Base-by-base conservation (phyloP, 78 protist species). In the Diacronema lutheri region DNA sequence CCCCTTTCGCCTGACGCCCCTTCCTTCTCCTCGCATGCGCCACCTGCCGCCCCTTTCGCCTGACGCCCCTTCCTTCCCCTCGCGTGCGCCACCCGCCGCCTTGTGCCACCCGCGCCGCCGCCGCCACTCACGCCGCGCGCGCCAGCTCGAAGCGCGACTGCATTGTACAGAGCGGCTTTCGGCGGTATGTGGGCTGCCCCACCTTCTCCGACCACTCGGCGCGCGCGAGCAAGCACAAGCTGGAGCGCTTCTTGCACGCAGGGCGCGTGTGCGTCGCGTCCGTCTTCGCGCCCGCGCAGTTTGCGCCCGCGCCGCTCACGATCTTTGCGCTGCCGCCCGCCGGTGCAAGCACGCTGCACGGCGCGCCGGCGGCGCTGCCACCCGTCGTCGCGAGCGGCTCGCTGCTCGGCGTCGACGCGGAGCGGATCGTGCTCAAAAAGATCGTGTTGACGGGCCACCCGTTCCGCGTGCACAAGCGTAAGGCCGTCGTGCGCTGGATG, bases 371-470 rank as follows among this genome's bases (percentile, higher is more conserved):
- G 16, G 57, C 50, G 5, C 68, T 90, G 60, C 38, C n/a, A 33
- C 35, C 65, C 44, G 83, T 89, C 56, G 90, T 94, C 4, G 95
- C 94, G 80, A 72, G 90, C 6, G 97, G 97, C 44, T n/a, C 88
- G 31, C 92, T 92, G 83, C 68, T 41, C 55, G 0, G 31, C 38
- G 81, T 74, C 40, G 78, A 98, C 78, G 98, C 99, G 38, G 95
- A 97, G 84, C 87, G 97, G 26, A 40, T 98, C 62, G 76, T 95
- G 56, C 37, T 97, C 84, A 96, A 98, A 94, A 44, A 90, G 50
- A 87, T 95, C 65, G 62, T 97, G 38, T 90, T 98, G 35, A 90
- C 99, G 14, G 99, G 99, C 26, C 72, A 81, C 21, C 95, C 97
- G 11, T 90, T 87, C 89, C 93, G 93, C 46, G 80, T 96, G 82